Evolutionary conservation across 139 green algal species (phyloP).

Genomic region (Monoraphidium neglectum): DNA sequence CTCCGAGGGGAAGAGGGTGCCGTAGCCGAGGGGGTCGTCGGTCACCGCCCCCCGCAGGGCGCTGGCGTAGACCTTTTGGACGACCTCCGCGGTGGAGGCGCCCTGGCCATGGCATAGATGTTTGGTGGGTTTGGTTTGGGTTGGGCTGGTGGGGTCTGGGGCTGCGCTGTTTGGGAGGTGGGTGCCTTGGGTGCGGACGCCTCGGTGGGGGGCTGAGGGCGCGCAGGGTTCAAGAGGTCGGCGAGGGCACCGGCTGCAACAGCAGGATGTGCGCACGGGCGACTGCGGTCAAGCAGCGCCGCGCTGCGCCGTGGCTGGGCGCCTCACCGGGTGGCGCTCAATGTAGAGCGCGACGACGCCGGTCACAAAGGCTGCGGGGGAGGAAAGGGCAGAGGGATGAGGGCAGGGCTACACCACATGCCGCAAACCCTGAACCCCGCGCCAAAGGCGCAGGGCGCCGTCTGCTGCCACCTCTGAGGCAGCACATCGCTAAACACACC

Average conservation of each 20-base stretch:
- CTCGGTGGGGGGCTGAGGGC: neutral
- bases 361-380: conserved; percentile 57
- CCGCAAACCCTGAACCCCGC: too few species aligned
- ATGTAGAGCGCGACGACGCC: conserved; percentile 71
- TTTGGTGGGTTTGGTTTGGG: neutral
- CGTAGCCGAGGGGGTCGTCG: conserved; percentile 45
- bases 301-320: neutral
- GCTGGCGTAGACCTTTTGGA: conserved; percentile 39
- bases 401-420: too few species aligned
- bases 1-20: conserved; percentile 32
- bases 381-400: neutral
- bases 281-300: too few species aligned
- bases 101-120: conserved; percentile 47
- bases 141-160: too few species aligned
- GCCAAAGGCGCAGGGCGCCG: too few species aligned
- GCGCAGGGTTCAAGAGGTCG: too few species aligned
- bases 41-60: conserved; percentile 12
- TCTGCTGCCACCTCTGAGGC: too few species aligned
- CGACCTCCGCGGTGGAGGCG: conserved; percentile 42
- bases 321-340: conserved; percentile 43
- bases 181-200: neutral
- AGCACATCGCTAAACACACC: too few species aligned
- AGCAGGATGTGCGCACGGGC: too few species aligned
- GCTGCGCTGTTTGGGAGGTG: neutral
- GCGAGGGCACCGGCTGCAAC: too few species aligned